These are phyloP conservation scores for Aspergillus diversus DNA, from an alignment of 495 filamentous ascomycete genomes.

Conservation along the genomic window DNA sequence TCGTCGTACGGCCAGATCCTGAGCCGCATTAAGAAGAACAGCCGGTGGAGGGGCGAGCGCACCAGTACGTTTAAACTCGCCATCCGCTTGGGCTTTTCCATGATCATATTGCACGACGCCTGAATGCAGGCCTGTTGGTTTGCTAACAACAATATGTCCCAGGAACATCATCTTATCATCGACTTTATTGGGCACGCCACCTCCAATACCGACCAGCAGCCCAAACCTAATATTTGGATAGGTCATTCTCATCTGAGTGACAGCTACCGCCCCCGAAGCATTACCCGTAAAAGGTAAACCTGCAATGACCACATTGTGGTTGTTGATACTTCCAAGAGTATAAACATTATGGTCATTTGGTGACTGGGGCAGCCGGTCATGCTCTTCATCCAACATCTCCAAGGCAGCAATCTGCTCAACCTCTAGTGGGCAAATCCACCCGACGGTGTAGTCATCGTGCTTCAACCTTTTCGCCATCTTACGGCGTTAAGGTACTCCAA, in stretches of 20 bases:
- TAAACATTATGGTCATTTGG: neutral
- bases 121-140: conserved; percentile 27
- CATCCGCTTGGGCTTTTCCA: conserved; percentile 25
- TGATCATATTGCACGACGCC: conserved; percentile 35
- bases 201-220: conserved; percentile 36
- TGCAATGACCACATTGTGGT: neutral
- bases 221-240: conserved; percentile 27
- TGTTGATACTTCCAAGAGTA: neutral
- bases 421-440: conserved; percentile 39
- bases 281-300: neutral
- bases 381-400: conserved; percentile 35
- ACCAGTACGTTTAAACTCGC: conserved; percentile 28
- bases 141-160: conserved; percentile 43
- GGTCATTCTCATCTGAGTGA: conserved; percentile 29
- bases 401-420: conserved; percentile 35
- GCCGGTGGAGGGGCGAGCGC: conserved; percentile 26
- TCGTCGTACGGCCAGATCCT: neutral
- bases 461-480: too few species aligned
- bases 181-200: conserved; percentile 31
- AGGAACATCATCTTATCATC: conserved; percentile 36
- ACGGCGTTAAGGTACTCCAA: too few species aligned
- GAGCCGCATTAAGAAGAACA: neutral
- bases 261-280: neutral
- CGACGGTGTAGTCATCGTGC: conserved; percentile 32
- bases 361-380: neutral